phyloP scores from a whole-genome alignment of 2,329 filamentous ascomycete species.

The Corynespora cassiicola region DNA sequence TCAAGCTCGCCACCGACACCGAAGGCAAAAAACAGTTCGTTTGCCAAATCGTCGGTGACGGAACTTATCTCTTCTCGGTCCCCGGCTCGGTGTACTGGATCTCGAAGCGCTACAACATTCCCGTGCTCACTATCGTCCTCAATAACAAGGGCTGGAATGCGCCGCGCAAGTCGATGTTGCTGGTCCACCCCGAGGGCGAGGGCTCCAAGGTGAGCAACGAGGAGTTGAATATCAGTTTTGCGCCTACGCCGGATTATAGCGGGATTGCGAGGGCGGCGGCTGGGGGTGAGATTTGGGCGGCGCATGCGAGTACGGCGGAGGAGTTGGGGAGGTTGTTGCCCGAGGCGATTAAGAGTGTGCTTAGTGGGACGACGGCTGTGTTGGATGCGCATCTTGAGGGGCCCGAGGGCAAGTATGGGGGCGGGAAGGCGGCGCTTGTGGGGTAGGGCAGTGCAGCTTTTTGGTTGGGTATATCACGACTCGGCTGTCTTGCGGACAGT shows the following conservation, averaged over 20 bases:
- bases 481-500: too few relatives aligned
- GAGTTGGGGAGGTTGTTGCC: constrained; percentile 62
- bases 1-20: constrained; percentile 72
- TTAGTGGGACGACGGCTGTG: constrained; percentile 65
- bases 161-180: constrained; percentile 64
- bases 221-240: constrained; percentile 71
- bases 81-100: constrained; percentile 75
- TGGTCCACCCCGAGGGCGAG: constrained; percentile 70
- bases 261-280: constrained; percentile 72
- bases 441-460: too few relatives aligned
- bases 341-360: constrained; percentile 65
- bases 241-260: constrained; percentile 70
- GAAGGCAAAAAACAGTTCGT: constrained; percentile 50
- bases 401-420: constrained; percentile 60
- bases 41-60: constrained; percentile 67
- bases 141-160: constrained; percentile 78
- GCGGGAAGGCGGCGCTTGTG: constrained; percentile 24
- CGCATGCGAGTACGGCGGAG: constrained; percentile 61
- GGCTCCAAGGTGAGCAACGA: constrained; percentile 68
- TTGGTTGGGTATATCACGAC: too few relatives aligned
- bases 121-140: constrained; percentile 69
- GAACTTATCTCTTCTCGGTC: constrained; percentile 70
- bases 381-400: constrained; percentile 67
- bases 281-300: constrained; percentile 68
- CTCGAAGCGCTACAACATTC: constrained; percentile 68